A percentile compares a stretch with the other conserved stretches of the same genome.
Evolutionary conservation across 352 stramenopile genomes (phyloP).

Genomic region (Phytopythium litorale): DNA sequence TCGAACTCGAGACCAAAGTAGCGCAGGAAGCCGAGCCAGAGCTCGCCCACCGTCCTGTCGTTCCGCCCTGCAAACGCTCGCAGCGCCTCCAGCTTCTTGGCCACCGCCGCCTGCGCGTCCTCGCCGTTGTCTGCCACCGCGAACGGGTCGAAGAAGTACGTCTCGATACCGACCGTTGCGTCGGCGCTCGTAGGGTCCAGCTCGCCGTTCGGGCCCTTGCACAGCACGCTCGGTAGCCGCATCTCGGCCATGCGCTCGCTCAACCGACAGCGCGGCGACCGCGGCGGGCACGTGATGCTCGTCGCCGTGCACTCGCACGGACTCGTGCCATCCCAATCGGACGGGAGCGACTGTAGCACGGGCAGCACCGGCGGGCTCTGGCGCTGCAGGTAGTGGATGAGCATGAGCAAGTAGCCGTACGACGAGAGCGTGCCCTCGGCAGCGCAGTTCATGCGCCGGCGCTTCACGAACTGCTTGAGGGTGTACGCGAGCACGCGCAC

Average conservation of each 20-base stretch:
- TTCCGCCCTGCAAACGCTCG: constrained; percentile 43
- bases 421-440: constrained; percentile 79
- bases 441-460: constrained; percentile 79
- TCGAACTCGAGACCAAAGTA: constrained; percentile 78
- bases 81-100: constrained; percentile 21
- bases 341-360: constrained; percentile 60
- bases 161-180: constrained; percentile 43
- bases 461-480: constrained; percentile 81
- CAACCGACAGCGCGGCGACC: constrained; percentile 31
- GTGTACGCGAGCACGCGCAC: constrained; percentile 80
- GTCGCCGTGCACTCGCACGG: constrained; percentile 25
- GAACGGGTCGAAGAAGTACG: constrained; percentile 84
- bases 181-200: constrained; percentile 22
- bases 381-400: constrained; percentile 82
- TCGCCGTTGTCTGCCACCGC: constrained; percentile 30
- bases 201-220: constrained; percentile 43
- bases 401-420: constrained; percentile 82
- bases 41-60: constrained; percentile 47
- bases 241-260: constrained; percentile 31
- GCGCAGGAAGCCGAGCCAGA: constrained; percentile 71
- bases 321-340: constrained; percentile 43
- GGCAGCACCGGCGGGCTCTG: constrained; percentile 68
- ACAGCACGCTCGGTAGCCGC: constrained; percentile 47
- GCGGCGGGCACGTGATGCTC: constrained; percentile 12
- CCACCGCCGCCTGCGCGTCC: constrained; percentile 8